phyloP scores from a whole-genome alignment of 371 early-diverging fungal species.

The Batrachochytrium dendrobatidis region DNA sequence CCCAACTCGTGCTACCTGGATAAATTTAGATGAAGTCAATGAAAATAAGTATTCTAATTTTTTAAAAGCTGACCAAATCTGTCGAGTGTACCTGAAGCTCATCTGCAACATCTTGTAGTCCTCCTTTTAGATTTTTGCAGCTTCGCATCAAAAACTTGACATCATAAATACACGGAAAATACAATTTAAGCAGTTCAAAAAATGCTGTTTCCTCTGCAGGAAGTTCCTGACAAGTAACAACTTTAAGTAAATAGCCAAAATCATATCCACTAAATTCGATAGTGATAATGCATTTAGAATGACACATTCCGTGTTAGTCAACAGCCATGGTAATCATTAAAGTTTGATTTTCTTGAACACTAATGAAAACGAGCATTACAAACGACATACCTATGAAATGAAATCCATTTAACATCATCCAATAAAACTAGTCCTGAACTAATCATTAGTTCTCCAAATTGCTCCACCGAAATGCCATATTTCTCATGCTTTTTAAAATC shows the following conservation, averaged over 20 bases:
- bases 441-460: slow-evolving; percentile 97
- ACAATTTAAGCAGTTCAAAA: slow-evolving; percentile 84
- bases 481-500: slow-evolving; percentile 97
- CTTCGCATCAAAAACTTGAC: slow-evolving; percentile 98
- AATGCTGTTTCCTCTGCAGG: slow-evolving; percentile 93
- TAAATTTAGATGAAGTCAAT: background rate
- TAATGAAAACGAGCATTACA: too few species aligned
- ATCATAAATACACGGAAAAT: slow-evolving; percentile 98
- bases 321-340: too few species aligned
- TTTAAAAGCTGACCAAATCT: background rate
- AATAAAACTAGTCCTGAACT: slow-evolving; percentile 94
- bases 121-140: slow-evolving; percentile 94
- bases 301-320: too few species aligned
- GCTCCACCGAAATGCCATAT: slow-evolving; percentile 94
- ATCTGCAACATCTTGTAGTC: slow-evolving; percentile 98
- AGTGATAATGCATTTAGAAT: background rate
- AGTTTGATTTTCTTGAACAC: too few species aligned
- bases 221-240: slow-evolving; percentile 85
- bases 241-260: slow-evolving; percentile 97
- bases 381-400: slow-evolving; percentile 94
- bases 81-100: slow-evolving; percentile 81
- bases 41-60: background rate
- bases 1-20: slow-evolving; percentile 83
- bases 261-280: slow-evolving; percentile 81
- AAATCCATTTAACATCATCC: slow-evolving; percentile 94